A percentile compares a stretch with the other conserved stretches of the same genome.
Evolutionary conservation across 768 basidiomycete species (phyloP).

Genomic region (Lentinula lateritia): DNA sequence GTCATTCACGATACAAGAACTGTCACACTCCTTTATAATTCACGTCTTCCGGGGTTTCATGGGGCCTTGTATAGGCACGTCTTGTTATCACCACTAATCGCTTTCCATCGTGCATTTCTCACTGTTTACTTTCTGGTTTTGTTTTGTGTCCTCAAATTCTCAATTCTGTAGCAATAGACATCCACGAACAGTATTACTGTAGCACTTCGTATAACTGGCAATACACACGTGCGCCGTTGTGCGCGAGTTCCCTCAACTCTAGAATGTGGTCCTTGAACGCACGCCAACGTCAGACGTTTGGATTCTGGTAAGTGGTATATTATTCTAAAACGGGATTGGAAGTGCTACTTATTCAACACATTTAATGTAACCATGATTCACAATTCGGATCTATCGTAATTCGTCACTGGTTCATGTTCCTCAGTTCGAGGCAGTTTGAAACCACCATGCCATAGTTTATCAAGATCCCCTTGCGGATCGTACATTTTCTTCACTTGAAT

Average conservation of each 20-base stretch:
- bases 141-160: slow-evolving; percentile 11
- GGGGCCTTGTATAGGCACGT: slow-evolving; percentile 11
- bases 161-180: slow-evolving; percentile 30
- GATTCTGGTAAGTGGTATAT: no score
- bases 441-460: slow-evolving; percentile 7
- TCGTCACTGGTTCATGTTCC: no score
- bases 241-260: slow-evolving; percentile 10
- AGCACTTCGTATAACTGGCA: slow-evolving; percentile 28
- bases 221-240: slow-evolving; percentile 27
- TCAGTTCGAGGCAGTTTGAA: background rate
- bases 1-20: slow-evolving; percentile 7
- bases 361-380: no score
- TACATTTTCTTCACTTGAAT: background rate
- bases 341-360: no score
- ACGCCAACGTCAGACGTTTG: no score
- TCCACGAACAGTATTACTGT: slow-evolving; percentile 17
- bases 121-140: slow-evolving; percentile 10
- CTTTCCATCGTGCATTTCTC: slow-evolving; percentile 8
- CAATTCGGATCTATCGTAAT: no score
- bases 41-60: slow-evolving; percentile 2
- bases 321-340: no score
- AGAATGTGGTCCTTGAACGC: no score
- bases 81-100: slow-evolving; percentile 7
- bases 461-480: slow-evolving; percentile 2
- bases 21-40: slow-evolving; percentile 7